Base-by-base conservation (phyloP, 345 rosid genomes). In the Eucalyptus curtisii region DNA sequence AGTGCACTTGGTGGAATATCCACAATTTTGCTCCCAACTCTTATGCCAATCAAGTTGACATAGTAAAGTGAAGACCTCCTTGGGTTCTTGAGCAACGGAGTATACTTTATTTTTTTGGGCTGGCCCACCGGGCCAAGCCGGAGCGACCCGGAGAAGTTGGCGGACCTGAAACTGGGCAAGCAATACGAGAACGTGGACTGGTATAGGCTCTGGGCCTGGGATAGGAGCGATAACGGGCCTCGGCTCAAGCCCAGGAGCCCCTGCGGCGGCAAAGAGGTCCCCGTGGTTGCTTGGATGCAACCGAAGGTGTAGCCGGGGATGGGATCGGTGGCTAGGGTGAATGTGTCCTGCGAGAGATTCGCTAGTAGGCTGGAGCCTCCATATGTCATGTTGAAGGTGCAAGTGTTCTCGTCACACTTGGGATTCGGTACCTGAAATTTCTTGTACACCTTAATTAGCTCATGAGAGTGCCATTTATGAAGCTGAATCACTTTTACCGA, bases 201-300 rank as follows among this genome's bases (percentile, higher is more conserved):
- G 90, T 96, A 98, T 7, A 97, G 91, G 88, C 80, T 90, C 90
- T 95, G 95, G 90, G 99, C 91, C 88, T 98, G 99, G 6, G 98
- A 95, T 87, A 95, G 80, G 30, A 98, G 89, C 4, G 99, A 98
- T 30, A 97, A 87, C 14, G 99, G 95, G 76, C 99, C 99, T 57
- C 99, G 94, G 40, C 99, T 97, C 15, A 97, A 88, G 17, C 99
- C 99, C 91, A 97, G 85, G 1, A 98, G 94, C 11, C 99, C 99
- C 90, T 98, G 99, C 0, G 97, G 94, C 24, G 99, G 99, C 27
- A 94, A 49, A 5, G 99, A 95, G 90, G 90, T 92, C 89, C 99
- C 99, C 0, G 96, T 89, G 90, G 96, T 88, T 49, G 92, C 93
- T 86, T 92, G 93, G 90, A 98, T 92, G 92, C 99, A 97, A 4